These are phyloP conservation scores for Fusarium chaquense DNA, from an alignment of 2,329 filamentous ascomycete genomes.

Conservation along the genomic window DNA sequence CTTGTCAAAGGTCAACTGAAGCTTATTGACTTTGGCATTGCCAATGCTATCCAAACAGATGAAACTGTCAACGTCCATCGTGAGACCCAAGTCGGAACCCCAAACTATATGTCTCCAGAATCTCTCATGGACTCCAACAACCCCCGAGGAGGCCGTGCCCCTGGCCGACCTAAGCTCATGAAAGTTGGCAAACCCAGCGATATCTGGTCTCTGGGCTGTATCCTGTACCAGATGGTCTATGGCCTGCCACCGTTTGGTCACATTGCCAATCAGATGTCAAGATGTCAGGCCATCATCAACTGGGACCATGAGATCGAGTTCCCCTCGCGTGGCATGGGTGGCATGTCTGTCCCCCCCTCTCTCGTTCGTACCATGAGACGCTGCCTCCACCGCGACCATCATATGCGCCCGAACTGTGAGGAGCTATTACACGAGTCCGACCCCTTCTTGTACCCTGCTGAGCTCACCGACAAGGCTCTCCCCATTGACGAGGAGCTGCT, in stretches of 20 bases:
- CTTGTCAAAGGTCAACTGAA: constrained; percentile 91
- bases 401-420: constrained; percentile 72
- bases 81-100: constrained; percentile 93
- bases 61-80: constrained; percentile 98
- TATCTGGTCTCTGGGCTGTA: constrained; percentile 96
- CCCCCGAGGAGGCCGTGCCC: constrained; percentile 59
- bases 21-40: constrained; percentile 98
- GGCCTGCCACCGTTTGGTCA: constrained; percentile 96
- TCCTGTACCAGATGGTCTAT: constrained; percentile 98
- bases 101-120: constrained; percentile 99
- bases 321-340: constrained; percentile 76
- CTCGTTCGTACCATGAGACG: constrained; percentile 71
- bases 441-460: constrained; percentile 72
- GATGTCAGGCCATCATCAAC: constrained; percentile 89
- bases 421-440: constrained; percentile 71
- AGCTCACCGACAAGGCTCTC: constrained; percentile 65
- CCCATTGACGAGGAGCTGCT: constrained; percentile 73
- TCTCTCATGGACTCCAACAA: constrained; percentile 89
- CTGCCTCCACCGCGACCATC: constrained; percentile 72
- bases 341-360: constrained; percentile 67
- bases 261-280: constrained; percentile 86
- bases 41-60: constrained; percentile 94
- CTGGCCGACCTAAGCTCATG: constrained; percentile 77
- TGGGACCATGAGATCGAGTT: constrained; percentile 80
- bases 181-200: constrained; percentile 96